These are phyloP conservation scores for Backusella luteola DNA, from an alignment of 192 early-diverging fungal species.

Conservation along the genomic window DNA sequence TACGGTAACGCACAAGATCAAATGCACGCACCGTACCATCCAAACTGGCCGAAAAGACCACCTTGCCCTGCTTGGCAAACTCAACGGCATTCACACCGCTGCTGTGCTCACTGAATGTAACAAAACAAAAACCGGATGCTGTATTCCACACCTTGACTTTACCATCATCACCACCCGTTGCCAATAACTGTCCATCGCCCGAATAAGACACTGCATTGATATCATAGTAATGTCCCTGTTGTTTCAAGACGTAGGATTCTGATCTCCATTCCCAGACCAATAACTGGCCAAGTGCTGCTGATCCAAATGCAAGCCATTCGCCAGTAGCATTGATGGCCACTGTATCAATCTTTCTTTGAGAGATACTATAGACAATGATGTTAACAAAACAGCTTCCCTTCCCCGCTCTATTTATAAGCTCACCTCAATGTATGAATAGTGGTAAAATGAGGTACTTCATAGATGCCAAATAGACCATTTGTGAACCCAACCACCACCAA, in stretches of 20 bases:
- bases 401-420: neutral
- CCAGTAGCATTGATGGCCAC: slow-evolving; percentile 86
- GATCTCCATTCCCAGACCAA: slow-evolving; percentile 99
- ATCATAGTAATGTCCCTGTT: slow-evolving; percentile 97
- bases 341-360: slow-evolving; percentile 89
- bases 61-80: slow-evolving; percentile 91
- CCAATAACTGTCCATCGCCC: slow-evolving; percentile 90
- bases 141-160: slow-evolving; percentile 99
- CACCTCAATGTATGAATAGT: slow-evolving; percentile 94
- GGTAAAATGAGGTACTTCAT: slow-evolving; percentile 94
- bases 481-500: slow-evolving; percentile 89
- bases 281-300: slow-evolving; percentile 88
- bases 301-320: slow-evolving; percentile 98
- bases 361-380: slow-evolving; percentile 59
- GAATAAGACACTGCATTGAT: slow-evolving; percentile 90
- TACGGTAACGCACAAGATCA: slow-evolving; percentile 96
- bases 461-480: slow-evolving; percentile 96
- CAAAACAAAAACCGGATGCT: slow-evolving; percentile 94
- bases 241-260: slow-evolving; percentile 98
- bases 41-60: slow-evolving; percentile 90
- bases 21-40: slow-evolving; percentile 99
- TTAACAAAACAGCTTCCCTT: no score
- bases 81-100: slow-evolving; percentile 78
- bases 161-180: slow-evolving; percentile 94
- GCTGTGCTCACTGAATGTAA: slow-evolving; percentile 94